Base-by-base conservation (phyloP, 345 rosid genomes). In the Heritiera fomes region DNA sequence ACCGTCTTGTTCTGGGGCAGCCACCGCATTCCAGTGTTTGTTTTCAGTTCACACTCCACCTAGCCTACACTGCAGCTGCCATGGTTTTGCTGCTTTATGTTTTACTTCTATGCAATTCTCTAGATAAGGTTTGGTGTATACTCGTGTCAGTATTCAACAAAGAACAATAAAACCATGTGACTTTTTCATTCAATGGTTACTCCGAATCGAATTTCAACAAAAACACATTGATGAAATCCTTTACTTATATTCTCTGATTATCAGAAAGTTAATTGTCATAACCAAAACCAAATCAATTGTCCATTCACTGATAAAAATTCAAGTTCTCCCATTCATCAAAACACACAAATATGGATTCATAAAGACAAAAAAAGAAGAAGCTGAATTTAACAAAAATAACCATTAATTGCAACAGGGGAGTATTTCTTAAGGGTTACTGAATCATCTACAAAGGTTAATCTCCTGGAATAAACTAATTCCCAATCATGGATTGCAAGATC, bases 111-210 rank as follows among this genome's bases (percentile, higher is more conserved):
- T 40, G 75, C 41, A 77, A 66, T 77, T 77, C 45, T 17, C 40
- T 55, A n/a, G 4, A 53, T 30, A 53, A 8, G 65, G 45, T 66
- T 11, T 45, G 66, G 34, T 78, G 65, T 50, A 45, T 59, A 30
- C 49, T 49, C n/a, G 7, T 76, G 46, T n/a, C 60, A 76, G 17
- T 55, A 18, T 18, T 52, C 38, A 38, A 38, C 70, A 50, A n/a
- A 11, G 62, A 64, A 76, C 13, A 76, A 72, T 38, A 53, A 71
- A 71, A 71, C 45, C 34, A 71, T 50, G 46, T 71, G 60, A 71
- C 13, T 23, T 46, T 30, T 18, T 61, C 60, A 13, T 60, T 60
- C 43, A 59, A 13, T 28, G 77, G 55, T 75, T 60, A 58, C 55
- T 13, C 3, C 78, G 60, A 43, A 9, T 60, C 40, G 56, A 75